phyloP scores from a whole-genome alignment of 176 grass and related monocot species.

The Triticum urartu region DNA sequence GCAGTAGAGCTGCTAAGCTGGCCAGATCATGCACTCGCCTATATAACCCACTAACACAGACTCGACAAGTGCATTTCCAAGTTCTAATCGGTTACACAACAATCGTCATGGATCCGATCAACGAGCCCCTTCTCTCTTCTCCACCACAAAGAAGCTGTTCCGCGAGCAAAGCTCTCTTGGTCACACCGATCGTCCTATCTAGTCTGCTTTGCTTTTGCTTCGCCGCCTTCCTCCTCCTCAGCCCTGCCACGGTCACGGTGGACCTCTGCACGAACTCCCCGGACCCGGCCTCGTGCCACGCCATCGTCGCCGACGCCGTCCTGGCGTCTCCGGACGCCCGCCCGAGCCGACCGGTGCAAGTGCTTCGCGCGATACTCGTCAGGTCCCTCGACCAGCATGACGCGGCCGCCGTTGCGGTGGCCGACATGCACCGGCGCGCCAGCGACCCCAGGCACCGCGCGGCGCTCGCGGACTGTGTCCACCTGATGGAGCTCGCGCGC shows the following conservation, averaged over 20 bases:
- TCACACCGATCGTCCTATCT: constrained; percentile 9
- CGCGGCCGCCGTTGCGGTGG: background rate
- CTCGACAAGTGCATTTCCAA: background rate
- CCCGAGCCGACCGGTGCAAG: background rate
- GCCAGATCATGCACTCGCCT: background rate
- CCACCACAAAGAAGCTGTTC: background rate
- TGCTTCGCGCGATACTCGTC: constrained; percentile 38
- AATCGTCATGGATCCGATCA: constrained; percentile 14
- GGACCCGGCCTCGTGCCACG: constrained; percentile 42
- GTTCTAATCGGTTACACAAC: background rate
- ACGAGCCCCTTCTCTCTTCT: constrained; percentile 42
- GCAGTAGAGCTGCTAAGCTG: background rate
- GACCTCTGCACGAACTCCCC: constrained; percentile 51
- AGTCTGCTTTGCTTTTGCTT: constrained; percentile 27
- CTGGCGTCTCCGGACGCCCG: background rate
- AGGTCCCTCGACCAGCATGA: constrained; percentile 35
- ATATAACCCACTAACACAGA: background rate
- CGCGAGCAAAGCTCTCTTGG: background rate
- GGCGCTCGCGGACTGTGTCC: constrained; percentile 48
- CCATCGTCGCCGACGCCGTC: constrained; percentile 35
- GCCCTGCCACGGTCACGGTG: background rate
- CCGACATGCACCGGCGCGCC: background rate
- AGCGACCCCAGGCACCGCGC: constrained; percentile 7
- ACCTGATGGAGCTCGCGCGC: constrained; percentile 50
- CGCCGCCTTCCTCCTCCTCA: constrained; percentile 17